Percentiles rank a stretch among this genome's conserved stretches.
phyloP scores from a whole-genome alignment of 2,329 filamentous ascomycete genomes.

The Pyrenophora graminea region DNA sequence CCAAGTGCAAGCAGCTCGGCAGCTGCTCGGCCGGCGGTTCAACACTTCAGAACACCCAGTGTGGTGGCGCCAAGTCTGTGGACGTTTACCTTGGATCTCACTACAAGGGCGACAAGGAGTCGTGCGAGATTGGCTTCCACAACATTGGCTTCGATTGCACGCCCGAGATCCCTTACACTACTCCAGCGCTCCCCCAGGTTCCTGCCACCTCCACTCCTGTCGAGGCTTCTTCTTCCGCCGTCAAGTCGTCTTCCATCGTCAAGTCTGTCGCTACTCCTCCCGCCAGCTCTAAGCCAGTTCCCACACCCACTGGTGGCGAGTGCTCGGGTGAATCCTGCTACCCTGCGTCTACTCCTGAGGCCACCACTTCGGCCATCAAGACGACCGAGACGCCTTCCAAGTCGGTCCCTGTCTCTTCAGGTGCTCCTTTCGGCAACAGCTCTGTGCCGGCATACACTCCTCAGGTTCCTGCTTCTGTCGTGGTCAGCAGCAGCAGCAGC shows the following conservation, averaged over 20 bases:
- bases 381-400: slow-evolving; percentile 6
- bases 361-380: slow-evolving; percentile 13
- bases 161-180: slow-evolving; percentile 28
- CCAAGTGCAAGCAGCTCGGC: slow-evolving; percentile 74
- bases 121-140: slow-evolving; percentile 74
- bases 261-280: slow-evolving; percentile 1
- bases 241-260: slow-evolving; percentile 1
- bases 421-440: slow-evolving; percentile 23
- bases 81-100: slow-evolving; percentile 64
- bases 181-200: slow-evolving; percentile 22
- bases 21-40: slow-evolving; percentile 69
- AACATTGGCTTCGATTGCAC: slow-evolving; percentile 76
- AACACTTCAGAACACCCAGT: slow-evolving; percentile 80
- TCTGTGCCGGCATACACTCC: slow-evolving; percentile 19
- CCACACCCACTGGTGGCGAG: slow-evolving; percentile 4
- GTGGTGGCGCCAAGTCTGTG: slow-evolving; percentile 85
- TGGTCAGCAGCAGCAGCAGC: slow-evolving; percentile 13
- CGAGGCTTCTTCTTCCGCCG: slow-evolving; percentile 4
- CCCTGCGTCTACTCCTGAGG: slow-evolving; percentile 14
- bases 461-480: slow-evolving; percentile 8
- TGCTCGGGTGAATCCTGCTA: slow-evolving; percentile 5
- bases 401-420: slow-evolving; percentile 7
- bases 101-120: slow-evolving; percentile 55
- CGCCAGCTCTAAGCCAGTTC: not conserved
- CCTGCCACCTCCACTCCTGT: slow-evolving; percentile 16